Conservation (phyloP, 352 stramenopile genomes). For the Globisporangium sylvaticum region DNA sequence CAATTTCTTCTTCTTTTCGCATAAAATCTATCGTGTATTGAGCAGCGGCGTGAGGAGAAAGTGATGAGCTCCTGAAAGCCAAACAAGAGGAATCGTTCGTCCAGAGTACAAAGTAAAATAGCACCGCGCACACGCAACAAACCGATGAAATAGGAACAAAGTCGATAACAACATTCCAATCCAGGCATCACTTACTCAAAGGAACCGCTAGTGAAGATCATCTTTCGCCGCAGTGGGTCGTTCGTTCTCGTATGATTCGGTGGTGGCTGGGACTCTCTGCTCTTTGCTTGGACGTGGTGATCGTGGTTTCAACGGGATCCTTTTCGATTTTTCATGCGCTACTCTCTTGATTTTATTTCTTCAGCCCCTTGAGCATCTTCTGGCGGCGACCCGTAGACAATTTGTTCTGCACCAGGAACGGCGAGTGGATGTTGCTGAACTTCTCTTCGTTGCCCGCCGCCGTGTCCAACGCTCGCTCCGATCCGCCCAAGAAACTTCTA, state of each 20-base stretch:
- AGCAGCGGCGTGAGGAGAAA: not conserved
- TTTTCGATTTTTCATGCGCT: not conserved
- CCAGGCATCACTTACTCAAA: not conserved
- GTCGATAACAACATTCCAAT: not conserved
- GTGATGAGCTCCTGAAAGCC: not conserved
- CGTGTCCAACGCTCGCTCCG: constrained; percentile 29
- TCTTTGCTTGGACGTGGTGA: constrained; percentile 10
- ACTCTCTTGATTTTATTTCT: constrained; percentile 53
- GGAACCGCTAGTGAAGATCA: not conserved
- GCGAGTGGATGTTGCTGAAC: constrained; percentile 84
- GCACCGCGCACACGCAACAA: not conserved
- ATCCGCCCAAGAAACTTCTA: constrained; percentile 41
- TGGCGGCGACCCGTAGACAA: constrained; percentile 78
- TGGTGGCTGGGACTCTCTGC: not conserved
- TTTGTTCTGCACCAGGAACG: constrained; percentile 84
- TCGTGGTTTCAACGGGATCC: not conserved
- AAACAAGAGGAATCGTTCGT: not conserved
- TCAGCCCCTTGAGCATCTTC: constrained; percentile 88
- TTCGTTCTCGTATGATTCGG: not conserved
- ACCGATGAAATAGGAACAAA: not conserved
- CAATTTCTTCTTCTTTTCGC: not conserved
- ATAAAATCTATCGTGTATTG: not conserved
- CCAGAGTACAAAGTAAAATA: not conserved
- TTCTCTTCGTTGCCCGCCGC: constrained; percentile 68
- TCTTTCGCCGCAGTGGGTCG: not conserved